Conservation (phyloP, 257 asterid genomes). For the Rauvolfia tetraphylla region DNA sequence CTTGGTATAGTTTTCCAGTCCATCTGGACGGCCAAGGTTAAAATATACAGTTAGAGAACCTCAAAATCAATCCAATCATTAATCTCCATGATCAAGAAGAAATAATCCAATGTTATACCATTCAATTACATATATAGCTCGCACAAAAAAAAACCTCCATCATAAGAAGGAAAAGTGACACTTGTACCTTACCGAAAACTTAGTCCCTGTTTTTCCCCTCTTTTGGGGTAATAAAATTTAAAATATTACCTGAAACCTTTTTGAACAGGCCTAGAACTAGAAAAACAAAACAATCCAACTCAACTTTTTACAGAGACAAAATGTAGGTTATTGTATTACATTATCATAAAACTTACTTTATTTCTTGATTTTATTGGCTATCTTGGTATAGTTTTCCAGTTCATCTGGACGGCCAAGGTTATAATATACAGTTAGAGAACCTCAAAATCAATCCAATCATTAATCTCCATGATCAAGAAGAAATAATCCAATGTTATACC, state of each 20-base stretch:
- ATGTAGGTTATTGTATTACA: not conserved
- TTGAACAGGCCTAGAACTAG: not conserved
- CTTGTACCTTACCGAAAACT: not conserved
- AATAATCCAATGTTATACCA: not conserved
- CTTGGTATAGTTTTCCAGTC: too few relatives aligned
- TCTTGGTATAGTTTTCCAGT: not conserved
- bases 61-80: not conserved
- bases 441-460: not conserved
- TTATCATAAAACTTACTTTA: not conserved
- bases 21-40: too few relatives aligned
- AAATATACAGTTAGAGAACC: too few relatives aligned
- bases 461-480: not conserved
- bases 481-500: not conserved
- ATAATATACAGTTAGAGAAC: too few relatives aligned
- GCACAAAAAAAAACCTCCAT: slow-evolving; percentile 6
- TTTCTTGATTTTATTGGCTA: not conserved
- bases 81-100: not conserved
- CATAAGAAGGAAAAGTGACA: slow-evolving; percentile 7
- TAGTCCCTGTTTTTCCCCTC: not conserved
- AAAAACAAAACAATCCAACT: not conserved
- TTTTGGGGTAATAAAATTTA: not conserved
- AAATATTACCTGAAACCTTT: not conserved
- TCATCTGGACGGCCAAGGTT: too few relatives aligned
- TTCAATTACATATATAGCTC: not conserved
- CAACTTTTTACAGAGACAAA: not conserved